A percentile compares a stretch with the other conserved stretches of the same genome.
These are phyloP conservation scores for Phaeosphaeria sp. DNA, from an alignment of 2,329 filamentous ascomycete genomes.

Conservation along the genomic window DNA sequence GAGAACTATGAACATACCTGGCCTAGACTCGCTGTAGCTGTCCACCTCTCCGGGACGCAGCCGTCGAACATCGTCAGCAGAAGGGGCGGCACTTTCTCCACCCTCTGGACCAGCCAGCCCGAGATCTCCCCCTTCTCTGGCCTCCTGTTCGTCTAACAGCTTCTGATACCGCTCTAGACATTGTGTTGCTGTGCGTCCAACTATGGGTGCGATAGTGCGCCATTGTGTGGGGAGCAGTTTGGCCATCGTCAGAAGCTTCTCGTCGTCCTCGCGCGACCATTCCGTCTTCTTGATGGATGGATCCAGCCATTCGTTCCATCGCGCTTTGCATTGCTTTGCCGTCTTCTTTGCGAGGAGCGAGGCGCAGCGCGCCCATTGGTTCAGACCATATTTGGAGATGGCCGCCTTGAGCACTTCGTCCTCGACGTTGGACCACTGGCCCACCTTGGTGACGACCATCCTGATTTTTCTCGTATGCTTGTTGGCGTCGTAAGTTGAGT, in stretches of 20 bases:
- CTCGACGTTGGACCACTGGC: conserved; percentile 64
- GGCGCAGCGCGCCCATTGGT: conserved; percentile 96
- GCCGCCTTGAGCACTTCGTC: conserved; percentile 95
- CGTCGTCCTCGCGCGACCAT: conserved; percentile 98
- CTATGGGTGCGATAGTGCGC: conserved; percentile 96
- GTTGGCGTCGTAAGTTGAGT: background rate
- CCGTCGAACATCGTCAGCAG: conserved; percentile 88
- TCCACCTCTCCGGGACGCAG: conserved; percentile 93
- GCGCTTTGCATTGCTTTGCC: conserved; percentile 97
- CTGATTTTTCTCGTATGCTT: conserved; percentile 9
- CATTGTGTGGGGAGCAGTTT: conserved; percentile 99
- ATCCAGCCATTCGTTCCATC: conserved; percentile 98
- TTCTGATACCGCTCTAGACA: conserved; percentile 97
- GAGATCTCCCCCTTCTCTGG: conserved; percentile 80
- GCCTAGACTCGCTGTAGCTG: conserved; percentile 84
- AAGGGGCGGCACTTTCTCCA: conserved; percentile 85
- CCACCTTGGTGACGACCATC: conserved; percentile 72
- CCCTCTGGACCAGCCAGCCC: conserved; percentile 85
- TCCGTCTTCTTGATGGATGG: conserved; percentile 98
- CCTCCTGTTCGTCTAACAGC: conserved; percentile 92
- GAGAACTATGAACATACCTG: background rate
- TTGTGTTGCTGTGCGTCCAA: conserved; percentile 94
- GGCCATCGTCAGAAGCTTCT: conserved; percentile 93
- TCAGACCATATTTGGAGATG: conserved; percentile 52
- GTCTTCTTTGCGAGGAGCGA: conserved; percentile 97